Conservation (phyloP, 495 filamentous ascomycete species). For the Hypoxylon subgilvum region DNA sequence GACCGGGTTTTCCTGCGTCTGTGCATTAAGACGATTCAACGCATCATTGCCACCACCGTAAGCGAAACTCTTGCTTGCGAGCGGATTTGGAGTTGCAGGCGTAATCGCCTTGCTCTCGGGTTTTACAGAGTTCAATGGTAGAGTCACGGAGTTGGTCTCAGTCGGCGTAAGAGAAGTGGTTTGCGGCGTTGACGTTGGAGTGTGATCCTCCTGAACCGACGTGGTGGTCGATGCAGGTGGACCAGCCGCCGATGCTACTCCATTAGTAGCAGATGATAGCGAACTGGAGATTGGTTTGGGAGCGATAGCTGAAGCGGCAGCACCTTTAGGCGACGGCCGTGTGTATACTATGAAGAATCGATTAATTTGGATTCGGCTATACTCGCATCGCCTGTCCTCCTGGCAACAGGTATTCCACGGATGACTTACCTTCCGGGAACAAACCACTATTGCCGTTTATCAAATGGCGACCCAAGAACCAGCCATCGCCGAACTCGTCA, state of each 20-base stretch:
- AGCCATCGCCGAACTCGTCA: constrained; percentile 97
- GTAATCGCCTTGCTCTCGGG: constrained; percentile 32
- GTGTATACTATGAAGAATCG: constrained; percentile 56
- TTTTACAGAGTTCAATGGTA: constrained; percentile 50
- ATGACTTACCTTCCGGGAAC: constrained; percentile 80
- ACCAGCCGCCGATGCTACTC: constrained; percentile 20
- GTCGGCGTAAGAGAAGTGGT: constrained; percentile 18
- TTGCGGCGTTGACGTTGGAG: constrained; percentile 25
- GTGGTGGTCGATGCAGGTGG: constrained; percentile 46
- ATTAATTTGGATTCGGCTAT: constrained; percentile 26
- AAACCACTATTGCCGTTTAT: constrained; percentile 77
- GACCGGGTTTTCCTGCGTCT: constrained; percentile 71
- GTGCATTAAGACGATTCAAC: constrained; percentile 40
- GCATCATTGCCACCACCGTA: constrained; percentile 25
- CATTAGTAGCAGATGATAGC: constrained; percentile 34
- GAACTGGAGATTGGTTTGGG: constrained; percentile 36
- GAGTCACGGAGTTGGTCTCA: constrained; percentile 40
- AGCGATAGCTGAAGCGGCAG: constrained; percentile 23
- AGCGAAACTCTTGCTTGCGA: constrained; percentile 30
- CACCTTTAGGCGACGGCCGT: constrained; percentile 53
- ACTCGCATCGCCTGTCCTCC: no score
- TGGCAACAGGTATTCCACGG: neutral
- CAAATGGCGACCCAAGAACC: constrained; percentile 88
- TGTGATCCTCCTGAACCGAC: constrained; percentile 47
- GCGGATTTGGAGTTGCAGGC: constrained; percentile 22